Base-by-base conservation (phyloP, 73 alveolate species). In the Paraurostyla sp. region DNA sequence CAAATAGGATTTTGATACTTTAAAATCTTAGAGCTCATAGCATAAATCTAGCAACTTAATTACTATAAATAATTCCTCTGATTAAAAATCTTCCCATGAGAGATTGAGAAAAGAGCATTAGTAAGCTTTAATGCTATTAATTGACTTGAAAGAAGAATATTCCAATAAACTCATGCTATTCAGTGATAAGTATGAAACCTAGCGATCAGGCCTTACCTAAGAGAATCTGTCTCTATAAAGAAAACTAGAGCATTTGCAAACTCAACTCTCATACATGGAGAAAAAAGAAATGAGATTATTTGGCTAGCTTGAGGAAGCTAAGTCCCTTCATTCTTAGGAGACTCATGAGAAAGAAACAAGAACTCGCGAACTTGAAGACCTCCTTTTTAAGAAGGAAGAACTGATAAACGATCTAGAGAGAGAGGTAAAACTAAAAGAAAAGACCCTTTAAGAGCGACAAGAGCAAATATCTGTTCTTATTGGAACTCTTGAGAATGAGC, bases 391-490 rank as follows among this genome's bases (percentile, higher is more conserved):
- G 60, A 83, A 82, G 41, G 92, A 80, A 0, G 95, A 62, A 46
- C 71, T 68, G 4, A 63, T 81, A 16, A 46, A 58, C 7, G 85
- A 80, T 0, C 81, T 89, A 9, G 65, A 82, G 33, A 82, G 80
- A 49, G 91, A 89, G 43, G 54, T 80, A 0, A 62, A 54, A 58
- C 11, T 30, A 22, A 68, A 80, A 45, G 90, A 82, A n/a, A 60
- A 89, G 76, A 63, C 68, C 30, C 11, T 57, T 16, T 50, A 60
- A 49, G 85, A 80, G 45, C 35, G 86, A 0, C 29, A 82, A 13
- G 88, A 82, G 40, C 54, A 87, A 58, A 32, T 87, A 54, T 60
- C 92, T 4, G 78, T 83, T 4, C 63, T 83, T n/a, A 45, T 83
- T 22, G 84, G 69, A 27, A 83, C 92, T 0, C 84, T 83, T 23